A percentile compares a stretch with the other conserved stretches of the same genome.
Evolutionary conservation across 1,139 yeast genomes (phyloP).

Genomic region (Debaryomycetaceae sp.): DNA sequence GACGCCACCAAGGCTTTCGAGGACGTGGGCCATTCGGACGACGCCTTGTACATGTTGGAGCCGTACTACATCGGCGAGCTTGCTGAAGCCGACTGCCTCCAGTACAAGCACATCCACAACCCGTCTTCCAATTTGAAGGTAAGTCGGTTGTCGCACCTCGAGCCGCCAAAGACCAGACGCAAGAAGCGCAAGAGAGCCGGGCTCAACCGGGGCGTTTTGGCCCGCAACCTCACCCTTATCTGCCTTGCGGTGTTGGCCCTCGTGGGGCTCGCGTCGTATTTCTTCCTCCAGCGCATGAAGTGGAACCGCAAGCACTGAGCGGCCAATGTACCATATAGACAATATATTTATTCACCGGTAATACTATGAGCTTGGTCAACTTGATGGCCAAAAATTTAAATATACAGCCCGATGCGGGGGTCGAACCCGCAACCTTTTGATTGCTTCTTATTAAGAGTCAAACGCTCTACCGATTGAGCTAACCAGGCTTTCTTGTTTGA

Average conservation of each 20-base stretch:
- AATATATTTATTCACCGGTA: not conserved
- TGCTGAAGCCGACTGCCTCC: conserved; percentile 15
- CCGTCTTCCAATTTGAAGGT: conserved; percentile 8
- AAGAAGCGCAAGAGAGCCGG: conserved; percentile 15
- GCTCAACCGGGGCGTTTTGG: not conserved
- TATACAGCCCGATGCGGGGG: conserved; percentile 45
- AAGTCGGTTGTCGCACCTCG: not conserved
- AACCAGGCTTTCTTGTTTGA: conserved; percentile 12
- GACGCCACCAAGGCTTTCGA: conserved; percentile 64
- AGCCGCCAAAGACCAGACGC: conserved; percentile 7
- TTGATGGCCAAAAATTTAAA: conserved; percentile 4
- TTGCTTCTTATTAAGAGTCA: conserved; percentile 18
- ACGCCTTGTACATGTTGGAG: conserved; percentile 36
- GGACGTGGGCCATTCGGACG: conserved; percentile 47
- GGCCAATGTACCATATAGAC: not conserved
- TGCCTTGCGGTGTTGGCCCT: conserved; percentile 20
- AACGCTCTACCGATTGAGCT: conserved; percentile 19
- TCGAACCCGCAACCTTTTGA: conserved; percentile 52
- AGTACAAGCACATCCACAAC: conserved; percentile 8
- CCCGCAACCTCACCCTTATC: conserved; percentile 14
- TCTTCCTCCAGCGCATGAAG: conserved; percentile 27
- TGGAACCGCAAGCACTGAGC: conserved; percentile 29
- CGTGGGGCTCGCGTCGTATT: conserved; percentile 22
- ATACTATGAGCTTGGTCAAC: not conserved
- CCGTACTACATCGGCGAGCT: conserved; percentile 37